phyloP scores from a whole-genome alignment of 306 rosid species.

The Urtica urens region DNA sequence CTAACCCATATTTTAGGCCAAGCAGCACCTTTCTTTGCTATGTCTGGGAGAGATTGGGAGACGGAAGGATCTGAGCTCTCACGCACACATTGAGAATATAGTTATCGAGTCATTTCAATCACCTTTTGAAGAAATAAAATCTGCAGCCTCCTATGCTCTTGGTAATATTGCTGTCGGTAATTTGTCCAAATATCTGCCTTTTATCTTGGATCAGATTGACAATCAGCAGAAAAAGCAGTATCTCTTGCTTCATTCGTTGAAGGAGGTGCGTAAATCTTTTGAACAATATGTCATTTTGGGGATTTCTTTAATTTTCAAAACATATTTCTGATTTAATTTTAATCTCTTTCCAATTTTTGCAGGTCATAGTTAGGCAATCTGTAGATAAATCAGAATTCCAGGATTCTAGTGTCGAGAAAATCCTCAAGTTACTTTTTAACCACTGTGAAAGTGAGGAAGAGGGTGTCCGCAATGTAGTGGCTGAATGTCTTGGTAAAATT shows the following conservation, averaged over 20 bases:
- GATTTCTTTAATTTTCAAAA: conserved; percentile 3
- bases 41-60: conserved; percentile 98
- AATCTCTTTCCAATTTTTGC: conserved; percentile 14
- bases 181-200: conserved; percentile 90
- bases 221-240: conserved; percentile 99
- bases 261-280: conserved; percentile 63
- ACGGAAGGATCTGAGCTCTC: conserved; percentile 84
- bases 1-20: conserved; percentile 45
- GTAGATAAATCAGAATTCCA: conserved; percentile 93
- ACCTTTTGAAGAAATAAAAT: conserved; percentile 96
- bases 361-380: conserved; percentile 95
- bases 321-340: not conserved
- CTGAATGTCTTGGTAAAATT: conserved; percentile 94
- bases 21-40: conserved; percentile 90
- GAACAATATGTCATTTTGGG: conserved; percentile 9
- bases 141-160: conserved; percentile 98
- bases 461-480: conserved; percentile 97
- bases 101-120: conserved; percentile 97
- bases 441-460: conserved; percentile 99
- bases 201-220: conserved; percentile 96
- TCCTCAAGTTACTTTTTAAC: conserved; percentile 82
- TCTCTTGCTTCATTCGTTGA: conserved; percentile 93
- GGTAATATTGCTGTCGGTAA: conserved; percentile 98
- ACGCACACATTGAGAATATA: conserved; percentile 80
- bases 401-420: conserved; percentile 94